Base-by-base conservation (phyloP, 352 stramenopile genomes). In the Pythium sp. region DNA sequence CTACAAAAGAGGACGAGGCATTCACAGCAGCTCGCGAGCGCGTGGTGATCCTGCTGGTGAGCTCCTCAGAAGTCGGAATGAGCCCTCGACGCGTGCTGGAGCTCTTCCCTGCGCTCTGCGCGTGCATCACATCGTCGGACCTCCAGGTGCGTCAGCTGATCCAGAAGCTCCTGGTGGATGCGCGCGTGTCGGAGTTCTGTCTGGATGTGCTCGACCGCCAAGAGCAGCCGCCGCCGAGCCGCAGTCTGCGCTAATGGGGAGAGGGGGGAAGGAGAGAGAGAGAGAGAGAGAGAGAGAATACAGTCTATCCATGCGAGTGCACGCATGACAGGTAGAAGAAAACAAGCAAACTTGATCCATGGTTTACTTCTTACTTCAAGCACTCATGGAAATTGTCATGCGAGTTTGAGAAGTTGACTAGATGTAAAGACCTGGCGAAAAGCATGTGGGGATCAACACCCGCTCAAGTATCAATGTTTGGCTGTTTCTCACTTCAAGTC, bases 31-130 rank as follows among this genome's bases (percentile, higher is more conserved):
- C 77, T 5, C 79, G 74, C 7, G 86, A 92, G 62, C 78, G 81
- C 55, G 78, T 93, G n/a, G 71, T 93, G 32, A 79, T 92, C 43
- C 67, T 95, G 9, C 74, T 95, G 22, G 80, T 62, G 46, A 93
- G 74, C 55, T 72, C 78, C 14, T 69, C 76, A 5, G 83, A 92
- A 60, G 81, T 86, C 4, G 76, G 77, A 0, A 68, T 94, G 69
- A 76, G 73, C 14, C 74, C 84, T 26, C 81, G 74, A 11, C 84
- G 77, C 62, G 69, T 94, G 26, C 71, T 94, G 43, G 82, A 87
- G 58, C 81, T 95, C 77, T 95, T 92, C 68, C 77, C 81, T 3
- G 74, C 85, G 30, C 70, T 95, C n/a, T 95, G 88, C 51, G 74
- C 70, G 22, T 93, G 85, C 72, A 95, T 95, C 62, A 83, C 81